Evolutionary conservation across 2,329 filamentous ascomycete genomes (phyloP).

Genomic region (Fusarium praegraminearum): DNA sequence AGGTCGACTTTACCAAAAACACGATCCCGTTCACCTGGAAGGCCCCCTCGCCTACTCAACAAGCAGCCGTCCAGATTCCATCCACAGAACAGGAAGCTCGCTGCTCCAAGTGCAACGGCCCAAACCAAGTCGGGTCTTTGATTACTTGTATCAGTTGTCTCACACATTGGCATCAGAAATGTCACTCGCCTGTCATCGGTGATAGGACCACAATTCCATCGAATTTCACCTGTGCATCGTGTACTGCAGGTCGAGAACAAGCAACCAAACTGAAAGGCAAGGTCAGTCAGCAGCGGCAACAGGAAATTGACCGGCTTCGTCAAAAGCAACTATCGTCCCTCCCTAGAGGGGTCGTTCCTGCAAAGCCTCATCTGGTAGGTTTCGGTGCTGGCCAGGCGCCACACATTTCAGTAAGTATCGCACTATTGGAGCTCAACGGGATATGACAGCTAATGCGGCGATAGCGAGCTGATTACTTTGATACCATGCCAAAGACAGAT

Average conservation of each 20-base stretch:
- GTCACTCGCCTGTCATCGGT: slow-evolving; percentile 28
- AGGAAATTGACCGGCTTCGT: slow-evolving; percentile 50
- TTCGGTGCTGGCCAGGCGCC: slow-evolving; percentile 54
- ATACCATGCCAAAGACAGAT: slow-evolving; percentile 53
- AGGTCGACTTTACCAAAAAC: slow-evolving; percentile 50
- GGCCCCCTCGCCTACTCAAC: background rate
- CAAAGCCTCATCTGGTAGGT: slow-evolving; percentile 55
- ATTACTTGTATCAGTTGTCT: slow-evolving; percentile 42
- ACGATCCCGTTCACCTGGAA: slow-evolving; percentile 49
- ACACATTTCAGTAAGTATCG: slow-evolving; percentile 51
- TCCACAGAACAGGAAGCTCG: background rate
- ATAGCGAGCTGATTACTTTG: slow-evolving; percentile 57
- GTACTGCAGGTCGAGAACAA: slow-evolving; percentile 26
- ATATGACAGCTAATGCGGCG: background rate
- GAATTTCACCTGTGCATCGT: slow-evolving; percentile 40
- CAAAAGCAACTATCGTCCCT: slow-evolving; percentile 51
- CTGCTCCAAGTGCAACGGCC: slow-evolving; percentile 39
- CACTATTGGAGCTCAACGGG: background rate
- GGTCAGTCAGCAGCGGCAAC: slow-evolving; percentile 34
- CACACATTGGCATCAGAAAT: slow-evolving; percentile 45
- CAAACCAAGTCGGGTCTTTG: slow-evolving; percentile 14
- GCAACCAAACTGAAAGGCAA: slow-evolving; percentile 24
- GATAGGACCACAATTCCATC: slow-evolving; percentile 4
- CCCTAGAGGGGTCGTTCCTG: slow-evolving; percentile 50
- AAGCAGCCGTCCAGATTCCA: slow-evolving; percentile 2